Conservation (phyloP, 164 flowering plant species). For the Protea cynaroides region DNA sequence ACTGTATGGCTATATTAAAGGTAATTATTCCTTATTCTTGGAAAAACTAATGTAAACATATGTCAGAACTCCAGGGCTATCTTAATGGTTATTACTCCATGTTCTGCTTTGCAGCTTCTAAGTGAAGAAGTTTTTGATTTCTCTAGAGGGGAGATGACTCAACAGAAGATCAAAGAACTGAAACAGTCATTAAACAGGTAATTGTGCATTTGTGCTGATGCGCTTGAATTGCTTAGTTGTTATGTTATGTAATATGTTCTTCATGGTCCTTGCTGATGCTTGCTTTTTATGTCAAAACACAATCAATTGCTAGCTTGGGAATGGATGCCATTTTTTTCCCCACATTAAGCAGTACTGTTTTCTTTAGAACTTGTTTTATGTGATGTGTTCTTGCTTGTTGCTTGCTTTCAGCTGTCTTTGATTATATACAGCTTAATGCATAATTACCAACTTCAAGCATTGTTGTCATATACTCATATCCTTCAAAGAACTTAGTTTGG, state of each 20-base stretch:
- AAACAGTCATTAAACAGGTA: constrained; percentile 95
- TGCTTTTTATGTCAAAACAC: too few species aligned
- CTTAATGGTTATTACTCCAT: constrained; percentile 45
- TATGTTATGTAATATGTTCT: not conserved
- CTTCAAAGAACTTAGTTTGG: not conserved
- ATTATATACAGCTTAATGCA: not conserved
- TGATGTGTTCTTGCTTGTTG: not conserved
- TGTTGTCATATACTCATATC: not conserved
- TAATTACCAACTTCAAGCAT: not conserved
- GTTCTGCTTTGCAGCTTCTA: constrained; percentile 53
- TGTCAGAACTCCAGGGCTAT: constrained; percentile 99
- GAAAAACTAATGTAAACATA: constrained; percentile 92
- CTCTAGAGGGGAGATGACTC: constrained; percentile 99
- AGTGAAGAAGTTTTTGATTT: constrained; percentile 99
- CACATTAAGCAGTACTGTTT: too few species aligned
- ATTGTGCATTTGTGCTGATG: constrained; percentile 6
- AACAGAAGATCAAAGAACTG: constrained; percentile 91
- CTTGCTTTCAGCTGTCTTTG: not conserved
- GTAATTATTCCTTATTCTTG: constrained; percentile 30
- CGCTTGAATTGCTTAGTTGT: not conserved
- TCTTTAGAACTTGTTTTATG: too few species aligned
- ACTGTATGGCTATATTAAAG: constrained; percentile 96
- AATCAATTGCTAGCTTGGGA: too few species aligned
- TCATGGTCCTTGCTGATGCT: not conserved
- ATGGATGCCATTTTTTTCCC: too few species aligned